Evolutionary conservation across 192 early-diverging fungal genomes (phyloP), one percentile per base, ranked within the genome.

Genomic region (Paraglomus brasilianum): DNA sequence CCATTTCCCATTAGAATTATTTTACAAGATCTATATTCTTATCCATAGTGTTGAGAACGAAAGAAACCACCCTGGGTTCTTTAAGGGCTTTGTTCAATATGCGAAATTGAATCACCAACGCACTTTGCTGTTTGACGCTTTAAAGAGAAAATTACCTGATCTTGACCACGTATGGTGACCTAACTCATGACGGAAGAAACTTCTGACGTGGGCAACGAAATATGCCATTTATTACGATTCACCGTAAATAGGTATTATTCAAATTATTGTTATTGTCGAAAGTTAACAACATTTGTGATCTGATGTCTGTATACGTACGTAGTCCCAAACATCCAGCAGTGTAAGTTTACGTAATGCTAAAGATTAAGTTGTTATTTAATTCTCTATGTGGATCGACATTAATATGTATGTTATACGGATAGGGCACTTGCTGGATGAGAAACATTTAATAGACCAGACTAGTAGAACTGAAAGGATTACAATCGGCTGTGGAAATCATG

Each of bases 11-110:
- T 41, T 17, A 15, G 21, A 21, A 46, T 38, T 8, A 63, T 46
- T n/a, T n/a, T 8, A 61, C 40, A 6, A 61, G 9, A 44, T 1
- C 11, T 14, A 8, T 60, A 60, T 46, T 7, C 11, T 46, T 38
- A 46, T 66, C 21, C 30, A 3, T 30, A 66, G 63, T 38, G 47
- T 66, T 5, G 63, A 66, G 47, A 5, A 14, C 5, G n/a, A 48
- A 8, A 24, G 15, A 40, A 66, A 66, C 39, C 19, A 48, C 1
- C 36, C 15, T 7, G 19, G 21, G 4, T 66, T 66, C 40, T 66
- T 66, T 38, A 66, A 39, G 50, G 63, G 63, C 3, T 49, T 66
- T 43, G 14, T 66, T 36, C 36, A 66, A n/a, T 66, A 66, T 36
- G 47, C 63, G 15, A 36, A 41, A 50, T 38, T 66, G 19, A 66